phyloP scores from a whole-genome alignment of 2,329 filamentous ascomycete genomes.

The Salinomyces thailandicus region DNA sequence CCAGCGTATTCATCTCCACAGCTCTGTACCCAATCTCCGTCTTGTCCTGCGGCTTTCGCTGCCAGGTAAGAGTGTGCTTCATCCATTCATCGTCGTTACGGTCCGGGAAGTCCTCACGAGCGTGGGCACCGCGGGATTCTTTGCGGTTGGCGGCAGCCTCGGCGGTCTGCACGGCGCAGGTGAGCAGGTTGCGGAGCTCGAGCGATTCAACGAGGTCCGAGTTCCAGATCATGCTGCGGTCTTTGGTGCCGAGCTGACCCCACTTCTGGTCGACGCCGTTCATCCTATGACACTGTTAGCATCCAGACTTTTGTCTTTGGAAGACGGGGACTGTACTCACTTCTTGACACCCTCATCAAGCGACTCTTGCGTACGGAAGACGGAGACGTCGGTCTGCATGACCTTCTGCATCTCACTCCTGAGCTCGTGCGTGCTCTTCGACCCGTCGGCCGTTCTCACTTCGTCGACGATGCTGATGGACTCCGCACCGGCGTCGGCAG shows the following conservation, averaged over 20 bases:
- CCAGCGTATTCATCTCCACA: constrained; percentile 73
- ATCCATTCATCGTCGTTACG: constrained; percentile 96
- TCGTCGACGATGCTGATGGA: constrained; percentile 80
- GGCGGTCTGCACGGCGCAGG: constrained; percentile 92
- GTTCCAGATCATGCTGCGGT: constrained; percentile 99
- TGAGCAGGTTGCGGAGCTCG: constrained; percentile 87
- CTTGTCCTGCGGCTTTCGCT: constrained; percentile 82
- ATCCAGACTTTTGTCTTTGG: not conserved
- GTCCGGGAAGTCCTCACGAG: constrained; percentile 91
- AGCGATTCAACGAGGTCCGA: constrained; percentile 92
- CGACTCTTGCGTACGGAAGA: constrained; percentile 90
- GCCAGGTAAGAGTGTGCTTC: constrained; percentile 97
- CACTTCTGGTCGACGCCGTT: constrained; percentile 71
- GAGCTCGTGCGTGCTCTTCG: constrained; percentile 80
- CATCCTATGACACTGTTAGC: constrained; percentile 41
- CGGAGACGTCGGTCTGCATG: constrained; percentile 94
- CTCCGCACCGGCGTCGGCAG: constrained; percentile 77
- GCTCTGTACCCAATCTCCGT: constrained; percentile 77
- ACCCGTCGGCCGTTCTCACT: constrained; percentile 70
- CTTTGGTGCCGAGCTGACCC: constrained; percentile 82
- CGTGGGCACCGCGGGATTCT: constrained; percentile 94
- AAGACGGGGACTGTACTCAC: no score
- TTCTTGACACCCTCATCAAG: constrained; percentile 86
- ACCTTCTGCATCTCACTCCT: constrained; percentile 91
- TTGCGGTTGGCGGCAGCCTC: constrained; percentile 83